A percentile compares a stretch with the other conserved stretches of the same genome.
Evolutionary conservation across 108 stramenopile genomes (phyloP).

Genomic region (Craspedostauros australis): DNA sequence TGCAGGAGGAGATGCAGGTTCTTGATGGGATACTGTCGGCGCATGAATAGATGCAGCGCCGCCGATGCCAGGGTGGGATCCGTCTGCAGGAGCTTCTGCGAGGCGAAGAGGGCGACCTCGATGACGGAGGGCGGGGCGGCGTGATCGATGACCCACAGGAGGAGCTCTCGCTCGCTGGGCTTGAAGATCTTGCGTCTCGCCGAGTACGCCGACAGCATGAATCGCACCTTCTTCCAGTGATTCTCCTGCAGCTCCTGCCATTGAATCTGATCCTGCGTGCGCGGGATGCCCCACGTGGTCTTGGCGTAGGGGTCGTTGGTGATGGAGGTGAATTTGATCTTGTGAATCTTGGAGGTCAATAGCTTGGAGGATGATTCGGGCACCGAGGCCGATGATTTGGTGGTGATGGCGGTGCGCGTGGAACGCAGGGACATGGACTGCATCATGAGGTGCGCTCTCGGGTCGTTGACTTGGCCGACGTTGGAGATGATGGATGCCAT

Average conservation of each 20-base stretch:
- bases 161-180: neutral
- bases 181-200: constrained; percentile 7
- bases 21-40: constrained; percentile 6
- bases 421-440: too few relatives aligned
- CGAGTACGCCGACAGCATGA: constrained; percentile 10
- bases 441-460: too few relatives aligned
- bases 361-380: too few relatives aligned
- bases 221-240: constrained; percentile 9
- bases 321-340: too few relatives aligned
- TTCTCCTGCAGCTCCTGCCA: constrained; percentile 2
- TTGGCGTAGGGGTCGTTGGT: too few relatives aligned
- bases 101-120: neutral
- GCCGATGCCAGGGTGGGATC: neutral
- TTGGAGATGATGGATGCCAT: too few relatives aligned
- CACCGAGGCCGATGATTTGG: too few relatives aligned
- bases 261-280: neutral
- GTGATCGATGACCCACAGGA: neutral
- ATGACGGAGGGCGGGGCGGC: constrained; percentile 17
- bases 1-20: too few relatives aligned
- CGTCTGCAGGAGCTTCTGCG: constrained; percentile 4
- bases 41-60: constrained; percentile 6
- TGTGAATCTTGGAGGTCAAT: too few relatives aligned
- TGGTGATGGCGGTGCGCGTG: too few relatives aligned
- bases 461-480: too few relatives aligned
- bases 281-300: constrained; percentile 18